Evolutionary conservation across 176 grass and related monocot genomes (phyloP).

Genomic region (Rhynchospora tenuis): DNA sequence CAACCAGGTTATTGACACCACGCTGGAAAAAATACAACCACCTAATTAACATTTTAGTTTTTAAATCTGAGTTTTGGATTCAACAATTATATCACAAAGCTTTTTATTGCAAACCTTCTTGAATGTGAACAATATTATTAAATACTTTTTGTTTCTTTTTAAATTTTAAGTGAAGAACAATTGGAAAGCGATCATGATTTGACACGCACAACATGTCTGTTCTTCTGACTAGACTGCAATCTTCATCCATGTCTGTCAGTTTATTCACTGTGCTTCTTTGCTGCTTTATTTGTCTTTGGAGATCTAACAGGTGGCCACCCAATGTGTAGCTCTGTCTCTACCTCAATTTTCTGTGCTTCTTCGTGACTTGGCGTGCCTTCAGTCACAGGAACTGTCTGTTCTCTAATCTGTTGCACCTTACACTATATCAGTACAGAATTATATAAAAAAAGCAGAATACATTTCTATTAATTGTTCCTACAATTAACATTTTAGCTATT

Average conservation of each 20-base stretch:
- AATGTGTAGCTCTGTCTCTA: constrained; percentile 40
- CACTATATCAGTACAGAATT: background rate
- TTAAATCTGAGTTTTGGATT: background rate
- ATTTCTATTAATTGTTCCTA: background rate
- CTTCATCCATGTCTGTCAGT: background rate
- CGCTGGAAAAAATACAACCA: background rate
- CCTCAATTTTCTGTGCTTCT: background rate
- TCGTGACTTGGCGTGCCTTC: background rate
- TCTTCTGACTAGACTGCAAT: background rate
- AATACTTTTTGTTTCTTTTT: background rate
- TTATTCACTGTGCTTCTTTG: background rate
- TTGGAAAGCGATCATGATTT: background rate
- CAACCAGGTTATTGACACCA: too few relatives aligned
- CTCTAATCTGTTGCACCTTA: background rate
- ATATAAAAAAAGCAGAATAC: background rate
- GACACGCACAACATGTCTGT: background rate
- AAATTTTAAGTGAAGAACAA: background rate
- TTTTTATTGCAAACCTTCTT: background rate
- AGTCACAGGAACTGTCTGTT: background rate
- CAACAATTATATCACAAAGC: background rate
- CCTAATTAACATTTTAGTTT: background rate
- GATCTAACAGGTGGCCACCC: constrained; percentile 25
- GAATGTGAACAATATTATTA: background rate
- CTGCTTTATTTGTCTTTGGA: background rate
- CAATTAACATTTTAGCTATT: background rate